Conservation (phyloP, 2,329 filamentous ascomycete species). For the Scopulariopsis brevicaulis region DNA sequence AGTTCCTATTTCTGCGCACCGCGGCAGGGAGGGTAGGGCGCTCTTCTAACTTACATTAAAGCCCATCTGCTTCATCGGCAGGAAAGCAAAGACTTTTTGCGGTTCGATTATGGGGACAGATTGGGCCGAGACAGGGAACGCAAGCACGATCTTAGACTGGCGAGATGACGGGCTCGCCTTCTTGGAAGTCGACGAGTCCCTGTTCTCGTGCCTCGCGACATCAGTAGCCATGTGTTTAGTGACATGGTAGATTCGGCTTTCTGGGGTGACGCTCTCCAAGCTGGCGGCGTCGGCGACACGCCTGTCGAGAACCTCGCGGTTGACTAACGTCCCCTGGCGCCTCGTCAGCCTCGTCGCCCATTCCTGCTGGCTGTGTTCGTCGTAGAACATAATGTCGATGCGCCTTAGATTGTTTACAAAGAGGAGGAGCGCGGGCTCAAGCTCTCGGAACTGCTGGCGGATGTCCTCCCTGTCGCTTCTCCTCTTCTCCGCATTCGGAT, state of each 20-base stretch:
- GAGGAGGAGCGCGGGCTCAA: conserved; percentile 25
- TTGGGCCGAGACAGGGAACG: conserved; percentile 27
- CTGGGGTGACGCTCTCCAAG: not conserved
- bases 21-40: too few species aligned
- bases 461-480: conserved; percentile 14
- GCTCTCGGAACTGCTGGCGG: conserved; percentile 19
- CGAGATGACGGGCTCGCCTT: conserved; percentile 12
- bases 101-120: conserved; percentile 20
- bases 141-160: conserved; percentile 26
- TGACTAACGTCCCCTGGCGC: not conserved
- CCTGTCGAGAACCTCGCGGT: not conserved
- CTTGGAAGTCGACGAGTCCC: conserved; percentile 16
- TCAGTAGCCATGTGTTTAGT: conserved; percentile 15
- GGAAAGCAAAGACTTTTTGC: conserved; percentile 32
- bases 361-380: conserved; percentile 7
- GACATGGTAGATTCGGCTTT: conserved; percentile 16
- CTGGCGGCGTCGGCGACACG: not conserved
- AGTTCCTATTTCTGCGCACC: too few species aligned
- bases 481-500: conserved; percentile 9
- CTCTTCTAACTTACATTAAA: conserved; percentile 23
- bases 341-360: not conserved
- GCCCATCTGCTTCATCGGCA: conserved; percentile 27
- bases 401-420: conserved; percentile 27
- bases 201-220: conserved; percentile 21
- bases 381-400: conserved; percentile 19